A percentile compares a stretch with the other conserved stretches of the same genome.
phyloP scores from a whole-genome alignment of 2,329 filamentous ascomycete genomes.

The Lasiodiplodia hormozganensis region DNA sequence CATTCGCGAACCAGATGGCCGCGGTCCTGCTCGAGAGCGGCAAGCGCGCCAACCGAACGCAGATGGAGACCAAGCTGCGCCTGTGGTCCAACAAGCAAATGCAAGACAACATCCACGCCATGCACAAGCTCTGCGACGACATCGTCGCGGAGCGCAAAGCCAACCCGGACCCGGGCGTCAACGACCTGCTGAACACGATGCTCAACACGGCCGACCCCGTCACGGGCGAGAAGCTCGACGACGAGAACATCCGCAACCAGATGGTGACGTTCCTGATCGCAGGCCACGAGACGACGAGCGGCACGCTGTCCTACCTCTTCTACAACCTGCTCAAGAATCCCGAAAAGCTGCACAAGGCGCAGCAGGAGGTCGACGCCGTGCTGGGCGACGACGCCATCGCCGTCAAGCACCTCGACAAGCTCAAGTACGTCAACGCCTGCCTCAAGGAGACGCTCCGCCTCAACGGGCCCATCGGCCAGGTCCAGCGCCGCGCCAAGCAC shows the following conservation, averaged over 20 bases:
- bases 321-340: conserved; percentile 66
- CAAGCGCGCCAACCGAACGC: conserved; percentile 56
- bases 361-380: neutral
- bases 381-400: conserved; percentile 53
- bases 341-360: conserved; percentile 21
- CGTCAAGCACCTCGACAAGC: conserved; percentile 67
- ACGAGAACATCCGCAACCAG: conserved; percentile 28
- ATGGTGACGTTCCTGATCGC: conserved; percentile 31
- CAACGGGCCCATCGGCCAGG: conserved; percentile 57
- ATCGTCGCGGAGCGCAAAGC: conserved; percentile 66
- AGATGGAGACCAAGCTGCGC: conserved; percentile 32
- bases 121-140: conserved; percentile 46
- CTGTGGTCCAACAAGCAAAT: conserved; percentile 60
- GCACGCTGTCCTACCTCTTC: conserved; percentile 69
- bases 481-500: conserved; percentile 51
- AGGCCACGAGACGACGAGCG: conserved; percentile 60
- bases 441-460: conserved; percentile 57
- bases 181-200: conserved; percentile 75
- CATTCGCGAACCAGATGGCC: conserved; percentile 73
- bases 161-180: conserved; percentile 60
- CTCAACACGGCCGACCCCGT: conserved; percentile 69
- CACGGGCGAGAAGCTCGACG: conserved; percentile 15
- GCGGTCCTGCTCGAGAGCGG: conserved; percentile 66
- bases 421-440: conserved; percentile 58
- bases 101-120: conserved; percentile 55